Conservation (phyloP, 352 stramenopile genomes). For the Elongisporangium senticosum region DNA sequence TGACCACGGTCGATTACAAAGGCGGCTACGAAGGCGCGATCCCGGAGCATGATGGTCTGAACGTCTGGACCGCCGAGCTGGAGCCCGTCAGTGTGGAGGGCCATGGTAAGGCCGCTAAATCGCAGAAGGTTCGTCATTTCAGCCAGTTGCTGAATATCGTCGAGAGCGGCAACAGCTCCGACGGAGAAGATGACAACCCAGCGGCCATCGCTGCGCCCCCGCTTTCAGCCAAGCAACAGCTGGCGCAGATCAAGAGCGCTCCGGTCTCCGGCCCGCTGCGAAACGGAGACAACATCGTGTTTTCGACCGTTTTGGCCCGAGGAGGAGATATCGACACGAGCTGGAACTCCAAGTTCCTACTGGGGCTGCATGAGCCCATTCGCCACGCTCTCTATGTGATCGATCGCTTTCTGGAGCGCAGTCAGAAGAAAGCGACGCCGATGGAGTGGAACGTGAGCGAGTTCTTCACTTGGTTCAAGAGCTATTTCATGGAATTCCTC, state of each 20-base stretch:
- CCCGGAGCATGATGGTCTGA: not conserved
- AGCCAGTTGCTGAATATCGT: not conserved
- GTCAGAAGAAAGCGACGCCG: slow-evolving; percentile 29
- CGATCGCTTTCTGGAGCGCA: slow-evolving; percentile 72
- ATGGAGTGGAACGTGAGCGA: slow-evolving; percentile 52
- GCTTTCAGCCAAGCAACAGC: slow-evolving; percentile 2
- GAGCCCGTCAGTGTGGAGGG: not conserved
- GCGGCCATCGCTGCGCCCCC: slow-evolving; percentile 8
- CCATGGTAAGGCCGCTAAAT: not conserved
- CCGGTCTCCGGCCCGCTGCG: slow-evolving; percentile 37
- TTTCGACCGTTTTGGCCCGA: slow-evolving; percentile 54
- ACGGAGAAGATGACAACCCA: slow-evolving; percentile 13
- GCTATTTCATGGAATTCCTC: slow-evolving; percentile 76
- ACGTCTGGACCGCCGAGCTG: not conserved
- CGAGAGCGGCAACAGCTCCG: slow-evolving; percentile 5
- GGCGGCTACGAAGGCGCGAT: slow-evolving; percentile 41
- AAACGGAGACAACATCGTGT: slow-evolving; percentile 48
- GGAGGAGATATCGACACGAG: slow-evolving; percentile 48
- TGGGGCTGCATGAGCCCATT: slow-evolving; percentile 73
- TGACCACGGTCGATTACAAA: slow-evolving; percentile 73
- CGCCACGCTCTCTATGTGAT: slow-evolving; percentile 79
- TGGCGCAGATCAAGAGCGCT: slow-evolving; percentile 16
- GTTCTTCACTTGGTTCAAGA: slow-evolving; percentile 81
- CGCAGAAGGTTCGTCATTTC: not conserved
- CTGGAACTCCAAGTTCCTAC: slow-evolving; percentile 72